phyloP scores from a whole-genome alignment of 2,329 filamentous ascomycete species.

The Dothiorella sarmentorum region DNA sequence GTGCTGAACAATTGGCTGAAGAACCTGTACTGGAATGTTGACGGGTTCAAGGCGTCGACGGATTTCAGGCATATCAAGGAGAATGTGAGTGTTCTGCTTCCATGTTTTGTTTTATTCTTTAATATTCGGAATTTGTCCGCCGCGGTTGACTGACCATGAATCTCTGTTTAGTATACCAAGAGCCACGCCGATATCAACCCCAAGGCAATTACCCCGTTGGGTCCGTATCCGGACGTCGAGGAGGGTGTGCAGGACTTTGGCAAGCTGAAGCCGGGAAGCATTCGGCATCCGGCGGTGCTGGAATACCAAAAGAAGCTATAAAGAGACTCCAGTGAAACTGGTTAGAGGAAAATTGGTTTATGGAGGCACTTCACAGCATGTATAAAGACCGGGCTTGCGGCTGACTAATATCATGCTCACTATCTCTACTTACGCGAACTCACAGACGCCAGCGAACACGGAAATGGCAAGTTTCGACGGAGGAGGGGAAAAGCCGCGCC shows the following conservation, averaged over 20 bases:
- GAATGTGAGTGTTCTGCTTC: constrained; percentile 41
- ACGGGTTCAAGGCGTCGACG: constrained; percentile 56
- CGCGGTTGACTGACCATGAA: not conserved
- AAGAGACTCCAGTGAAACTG: not conserved
- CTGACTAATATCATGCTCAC: constrained; percentile 3
- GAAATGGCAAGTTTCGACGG: not conserved
- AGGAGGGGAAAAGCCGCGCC: too few relatives aligned
- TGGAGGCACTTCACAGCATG: too few relatives aligned
- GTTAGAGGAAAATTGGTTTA: not conserved
- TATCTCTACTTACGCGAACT: not conserved
- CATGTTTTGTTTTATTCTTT: not conserved
- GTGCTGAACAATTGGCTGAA: constrained; percentile 60
- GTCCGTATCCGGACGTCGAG: constrained; percentile 59
- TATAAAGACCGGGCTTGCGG: not conserved
- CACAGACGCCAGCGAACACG: not conserved
- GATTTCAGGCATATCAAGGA: constrained; percentile 68
- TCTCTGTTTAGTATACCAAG: constrained; percentile 50
- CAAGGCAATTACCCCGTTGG: constrained; percentile 59
- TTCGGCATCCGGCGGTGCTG: constrained; percentile 41
- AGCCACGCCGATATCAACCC: constrained; percentile 60
- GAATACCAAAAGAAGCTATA: constrained; percentile 24
- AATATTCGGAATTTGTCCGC: not conserved
- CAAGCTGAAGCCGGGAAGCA: constrained; percentile 47
- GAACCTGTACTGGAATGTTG: constrained; percentile 56
- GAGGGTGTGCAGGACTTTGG: constrained; percentile 50